phyloP scores from a whole-genome alignment of 106 monocot species.

The Allium sativum region DNA sequence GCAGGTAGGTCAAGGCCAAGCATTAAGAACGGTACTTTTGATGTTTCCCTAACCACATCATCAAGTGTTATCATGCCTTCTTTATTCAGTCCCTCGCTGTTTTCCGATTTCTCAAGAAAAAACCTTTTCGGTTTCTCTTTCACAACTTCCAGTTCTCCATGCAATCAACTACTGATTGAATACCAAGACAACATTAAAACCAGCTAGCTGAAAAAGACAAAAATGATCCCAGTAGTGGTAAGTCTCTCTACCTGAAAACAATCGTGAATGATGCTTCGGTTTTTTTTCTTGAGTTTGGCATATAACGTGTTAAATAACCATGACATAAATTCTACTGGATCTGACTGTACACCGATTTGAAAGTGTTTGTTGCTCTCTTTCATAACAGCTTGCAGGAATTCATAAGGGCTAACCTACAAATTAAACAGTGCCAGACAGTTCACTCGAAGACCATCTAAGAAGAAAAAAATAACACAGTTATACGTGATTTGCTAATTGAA shows the following conservation, averaged over 20 bases:
- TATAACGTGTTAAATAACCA: slow-evolving; percentile 93
- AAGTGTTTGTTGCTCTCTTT: slow-evolving; percentile 88
- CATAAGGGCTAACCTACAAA: slow-evolving; percentile 87
- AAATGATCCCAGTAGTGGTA: not conserved
- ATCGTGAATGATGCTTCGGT: slow-evolving; percentile 70
- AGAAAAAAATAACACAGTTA: not conserved
- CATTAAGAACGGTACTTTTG: slow-evolving; percentile 76
- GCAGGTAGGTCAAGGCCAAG: slow-evolving; percentile 97
- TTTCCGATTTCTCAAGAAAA: slow-evolving; percentile 54
- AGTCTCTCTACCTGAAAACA: slow-evolving; percentile 71
- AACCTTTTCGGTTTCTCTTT: slow-evolving; percentile 68
- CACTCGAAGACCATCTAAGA: not conserved
- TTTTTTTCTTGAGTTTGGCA: slow-evolving; percentile 71
- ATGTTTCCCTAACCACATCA: slow-evolving; percentile 58
- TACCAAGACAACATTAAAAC: slow-evolving; percentile 7
- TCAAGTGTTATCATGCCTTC: slow-evolving; percentile 8
- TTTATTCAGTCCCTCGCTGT: slow-evolving; percentile 34
- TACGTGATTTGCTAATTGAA: not conserved
- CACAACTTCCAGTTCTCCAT: slow-evolving; percentile 96
- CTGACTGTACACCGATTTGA: slow-evolving; percentile 93
- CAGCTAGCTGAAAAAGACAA: not conserved
- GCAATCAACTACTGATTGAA: slow-evolving; percentile 3
- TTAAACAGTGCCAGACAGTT: slow-evolving; percentile 4
- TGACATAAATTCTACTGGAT: slow-evolving; percentile 99
- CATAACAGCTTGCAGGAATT: slow-evolving; percentile 99